Evolutionary conservation across 768 basidiomycete species (phyloP).

Genomic region (Phlebiopsis gigantea): DNA sequence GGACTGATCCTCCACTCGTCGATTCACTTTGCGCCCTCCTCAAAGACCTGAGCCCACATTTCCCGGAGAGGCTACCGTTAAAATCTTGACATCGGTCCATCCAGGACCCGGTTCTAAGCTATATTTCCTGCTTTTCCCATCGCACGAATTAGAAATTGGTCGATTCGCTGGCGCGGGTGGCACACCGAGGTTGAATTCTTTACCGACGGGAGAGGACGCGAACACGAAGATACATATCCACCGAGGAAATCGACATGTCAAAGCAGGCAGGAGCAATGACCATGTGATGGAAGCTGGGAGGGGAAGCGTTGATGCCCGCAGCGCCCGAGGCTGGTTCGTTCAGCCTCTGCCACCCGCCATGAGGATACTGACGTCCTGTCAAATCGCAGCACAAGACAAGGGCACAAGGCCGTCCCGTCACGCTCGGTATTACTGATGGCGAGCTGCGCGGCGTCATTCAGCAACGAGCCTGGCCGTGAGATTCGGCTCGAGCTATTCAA

Average conservation of each 20-base stretch:
- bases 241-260: background rate
- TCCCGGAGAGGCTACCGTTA: background rate
- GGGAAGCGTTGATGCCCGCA: background rate
- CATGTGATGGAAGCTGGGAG: background rate
- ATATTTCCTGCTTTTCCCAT: background rate
- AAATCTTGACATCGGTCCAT: background rate
- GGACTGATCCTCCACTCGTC: background rate
- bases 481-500: background rate
- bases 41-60: background rate
- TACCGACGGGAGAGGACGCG: background rate
- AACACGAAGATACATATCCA: background rate
- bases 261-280: background rate
- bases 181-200: background rate
- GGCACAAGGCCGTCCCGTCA: background rate
- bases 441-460: background rate
- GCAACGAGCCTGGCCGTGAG: background rate
- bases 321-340: background rate
- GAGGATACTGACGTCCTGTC: slow-evolving; percentile 16
- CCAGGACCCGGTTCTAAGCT: background rate
- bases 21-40: background rate
- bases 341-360: slow-evolving; percentile 3
- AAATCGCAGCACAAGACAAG: background rate
- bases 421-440: background rate
- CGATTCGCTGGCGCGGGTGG: background rate
- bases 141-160: background rate